Base-by-base conservation (phyloP, 2,329 filamentous ascomycete genomes). In the Aspergillus neoniger region DNA sequence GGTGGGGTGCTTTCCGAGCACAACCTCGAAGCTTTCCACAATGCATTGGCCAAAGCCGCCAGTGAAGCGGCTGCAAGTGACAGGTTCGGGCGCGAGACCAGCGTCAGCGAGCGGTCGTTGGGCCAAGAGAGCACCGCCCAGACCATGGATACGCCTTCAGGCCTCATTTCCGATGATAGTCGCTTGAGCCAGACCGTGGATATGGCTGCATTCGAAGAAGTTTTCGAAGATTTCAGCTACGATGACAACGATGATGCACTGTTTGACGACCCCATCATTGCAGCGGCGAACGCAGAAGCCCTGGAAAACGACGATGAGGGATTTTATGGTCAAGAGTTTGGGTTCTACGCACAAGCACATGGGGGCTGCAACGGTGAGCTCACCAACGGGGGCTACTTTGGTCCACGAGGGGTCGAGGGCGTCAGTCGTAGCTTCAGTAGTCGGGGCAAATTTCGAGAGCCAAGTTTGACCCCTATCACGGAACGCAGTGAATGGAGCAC, bases 401-500 rank as follows among this genome's bases (percentile, higher is more conserved):
- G 91, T 1, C 86, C 90, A 0, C 87, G 89, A 19, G 89, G 89
- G 2, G 77, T 89, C 15, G 84, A 88, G 60, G 81, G 82, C 2
- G 69, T 88, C 43, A 79, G 79, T 56, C 86, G 91, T 38, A 88
- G 83, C 63, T 86, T 86, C 57, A 95, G 90, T 65, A 92, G 91
- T 19, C 86, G 88, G 14, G 82, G 88, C 55, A 86, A 88, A 30
- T 90, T 91, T 19, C 86, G 90, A 43, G 94, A 97, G 73, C 94
- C 95, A 1, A 97, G 95, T 69, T 80, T 99, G 51, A 98, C 95
- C 1, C 95, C 95, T 5, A 98, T 99, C 69, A 98, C 94, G 0
- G 95, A 98, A 74, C 86, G 93, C 12, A 96, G 91, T 61, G 95
- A 99, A 76, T 97, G 96, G 80, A 96, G 92, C 44, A 96, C 96